These are phyloP conservation scores for Rubus idaeus DNA, from an alignment of 306 rosid species.

Conservation along the genomic window DNA sequence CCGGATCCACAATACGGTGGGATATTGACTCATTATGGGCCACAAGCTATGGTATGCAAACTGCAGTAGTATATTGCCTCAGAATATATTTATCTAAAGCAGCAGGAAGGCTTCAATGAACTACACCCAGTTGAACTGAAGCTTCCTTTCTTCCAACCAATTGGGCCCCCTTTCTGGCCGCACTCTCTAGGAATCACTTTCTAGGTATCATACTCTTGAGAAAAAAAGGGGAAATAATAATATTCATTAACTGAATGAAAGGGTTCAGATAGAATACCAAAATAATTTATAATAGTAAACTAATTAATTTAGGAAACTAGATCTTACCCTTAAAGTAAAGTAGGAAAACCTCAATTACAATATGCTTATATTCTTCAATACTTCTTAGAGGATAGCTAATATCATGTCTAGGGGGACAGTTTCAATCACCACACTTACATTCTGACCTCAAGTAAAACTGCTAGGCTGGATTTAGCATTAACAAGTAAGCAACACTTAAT, in stretches of 20 bases:
- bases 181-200: not conserved
- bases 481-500: not conserved
- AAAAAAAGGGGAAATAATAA: not conserved
- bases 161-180: not conserved
- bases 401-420: not conserved
- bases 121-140: not conserved
- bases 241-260: no score
- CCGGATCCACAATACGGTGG: constrained; percentile 61
- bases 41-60: constrained; percentile 56
- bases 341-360: not conserved
- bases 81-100: not conserved
- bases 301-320: not conserved
- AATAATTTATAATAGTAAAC: no score
- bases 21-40: constrained; percentile 51
- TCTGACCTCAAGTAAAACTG: not conserved
- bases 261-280: not conserved
- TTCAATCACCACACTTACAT: not conserved
- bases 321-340: not conserved
- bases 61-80: not conserved
- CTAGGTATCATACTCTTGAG: not conserved
- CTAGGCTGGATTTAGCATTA: not conserved
- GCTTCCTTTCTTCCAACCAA: not conserved
- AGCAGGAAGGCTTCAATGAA: constrained; percentile 7
- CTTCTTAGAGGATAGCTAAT: not conserved
- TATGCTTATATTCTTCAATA: not conserved